Evolutionary conservation across 768 basidiomycete species (phyloP).

Genomic region (Collybia sordida): DNA sequence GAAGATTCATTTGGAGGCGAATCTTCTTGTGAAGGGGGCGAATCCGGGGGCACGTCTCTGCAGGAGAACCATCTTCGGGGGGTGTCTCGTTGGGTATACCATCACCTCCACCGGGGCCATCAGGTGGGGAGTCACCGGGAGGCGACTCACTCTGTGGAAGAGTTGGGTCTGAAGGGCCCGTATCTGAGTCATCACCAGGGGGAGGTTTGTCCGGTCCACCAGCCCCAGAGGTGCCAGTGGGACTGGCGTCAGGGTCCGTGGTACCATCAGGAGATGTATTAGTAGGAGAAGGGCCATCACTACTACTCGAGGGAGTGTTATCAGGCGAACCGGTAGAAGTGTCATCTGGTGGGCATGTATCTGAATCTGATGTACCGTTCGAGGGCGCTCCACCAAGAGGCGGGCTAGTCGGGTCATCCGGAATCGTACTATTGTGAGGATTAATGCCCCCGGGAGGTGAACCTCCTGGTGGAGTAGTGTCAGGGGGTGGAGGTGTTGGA

Average conservation of each 20-base stretch:
- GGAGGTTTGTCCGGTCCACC: too few species aligned
- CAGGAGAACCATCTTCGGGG: too few species aligned
- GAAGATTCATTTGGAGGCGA: too few species aligned
- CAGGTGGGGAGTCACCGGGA: too few species aligned
- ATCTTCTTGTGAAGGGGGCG: too few species aligned
- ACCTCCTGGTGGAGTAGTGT: neutral
- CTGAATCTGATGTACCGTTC: neutral
- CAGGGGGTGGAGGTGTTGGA: neutral
- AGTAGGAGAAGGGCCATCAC: neutral
- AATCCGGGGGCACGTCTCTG: too few species aligned
- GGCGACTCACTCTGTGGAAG: too few species aligned
- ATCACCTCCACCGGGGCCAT: too few species aligned
- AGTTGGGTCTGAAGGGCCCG: too few species aligned
- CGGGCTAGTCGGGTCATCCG: too few species aligned
- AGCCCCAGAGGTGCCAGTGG: neutral
- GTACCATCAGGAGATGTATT: neutral
- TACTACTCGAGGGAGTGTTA: neutral
- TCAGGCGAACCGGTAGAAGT: neutral
- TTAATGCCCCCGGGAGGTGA: neutral
- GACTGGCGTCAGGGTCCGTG: neutral
- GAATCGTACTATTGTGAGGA: neutral
- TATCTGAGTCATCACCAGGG: too few species aligned
- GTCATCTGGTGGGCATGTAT: neutral
- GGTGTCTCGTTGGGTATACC: too few species aligned
- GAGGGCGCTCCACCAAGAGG: neutral